Conservation (phyloP, 2,329 filamentous ascomycete genomes). For the Alternaria hordeiaustralica region DNA sequence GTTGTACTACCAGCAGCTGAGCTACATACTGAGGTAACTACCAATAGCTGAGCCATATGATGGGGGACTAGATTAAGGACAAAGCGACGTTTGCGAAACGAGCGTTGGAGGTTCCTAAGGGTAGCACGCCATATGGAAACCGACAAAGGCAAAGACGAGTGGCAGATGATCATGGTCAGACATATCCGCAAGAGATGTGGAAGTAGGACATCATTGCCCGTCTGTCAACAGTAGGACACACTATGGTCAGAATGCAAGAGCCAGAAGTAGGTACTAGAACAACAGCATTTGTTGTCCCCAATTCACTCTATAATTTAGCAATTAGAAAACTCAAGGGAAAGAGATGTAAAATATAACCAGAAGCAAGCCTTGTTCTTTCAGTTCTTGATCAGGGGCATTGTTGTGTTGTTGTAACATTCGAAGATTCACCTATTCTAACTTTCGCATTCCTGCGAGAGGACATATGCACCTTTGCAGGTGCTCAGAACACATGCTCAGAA, state of each 20-base stretch:
- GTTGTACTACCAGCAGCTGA: slow-evolving; percentile 3
- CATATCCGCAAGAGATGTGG: neutral
- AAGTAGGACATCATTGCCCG: neutral
- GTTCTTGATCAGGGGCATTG: neutral
- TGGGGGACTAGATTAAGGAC: neutral
- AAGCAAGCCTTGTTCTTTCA: neutral
- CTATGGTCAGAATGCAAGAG: neutral
- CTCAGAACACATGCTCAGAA: neutral
- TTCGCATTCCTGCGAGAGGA: neutral
- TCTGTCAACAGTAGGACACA: neutral
- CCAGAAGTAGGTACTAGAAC: neutral
- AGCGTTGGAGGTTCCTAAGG: neutral
- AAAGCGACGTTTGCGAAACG: neutral
- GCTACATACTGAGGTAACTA: neutral
- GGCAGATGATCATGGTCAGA: neutral
- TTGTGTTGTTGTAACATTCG: neutral
- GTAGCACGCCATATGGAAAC: neutral
- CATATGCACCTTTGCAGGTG: neutral
- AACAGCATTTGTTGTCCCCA: neutral
- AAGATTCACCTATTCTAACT: neutral
- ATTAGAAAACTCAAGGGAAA: neutral
- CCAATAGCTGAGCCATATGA: neutral
- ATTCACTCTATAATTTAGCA: neutral
- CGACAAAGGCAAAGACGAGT: neutral
- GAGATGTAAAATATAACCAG: neutral